phyloP scores from a whole-genome alignment of 495 filamentous ascomycete genomes.

The Tuber aestivum region DNA sequence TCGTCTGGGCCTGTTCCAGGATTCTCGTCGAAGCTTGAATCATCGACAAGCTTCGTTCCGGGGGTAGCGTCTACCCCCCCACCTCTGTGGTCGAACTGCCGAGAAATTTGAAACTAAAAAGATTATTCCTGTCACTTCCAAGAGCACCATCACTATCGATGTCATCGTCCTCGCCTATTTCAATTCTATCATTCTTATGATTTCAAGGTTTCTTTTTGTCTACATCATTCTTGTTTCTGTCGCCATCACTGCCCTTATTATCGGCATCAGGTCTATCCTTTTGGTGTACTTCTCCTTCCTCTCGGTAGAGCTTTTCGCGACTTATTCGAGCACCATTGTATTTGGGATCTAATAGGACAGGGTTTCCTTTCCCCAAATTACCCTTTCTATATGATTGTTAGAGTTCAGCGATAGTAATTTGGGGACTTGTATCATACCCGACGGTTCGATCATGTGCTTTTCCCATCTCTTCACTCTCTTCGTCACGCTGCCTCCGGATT shows the following conservation, averaged over 20 bases:
- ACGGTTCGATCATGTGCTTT: slow-evolving; percentile 83
- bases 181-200: slow-evolving; percentile 43
- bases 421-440: slow-evolving; percentile 51
- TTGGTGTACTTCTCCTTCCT: slow-evolving; percentile 44
- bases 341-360: slow-evolving; percentile 62
- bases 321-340: slow-evolving; percentile 78
- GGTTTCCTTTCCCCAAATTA: slow-evolving; percentile 70
- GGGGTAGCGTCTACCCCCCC: slow-evolving; percentile 45
- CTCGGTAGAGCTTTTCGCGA: slow-evolving; percentile 56
- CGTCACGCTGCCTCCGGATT: slow-evolving; percentile 46
- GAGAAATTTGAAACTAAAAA: slow-evolving; percentile 51
- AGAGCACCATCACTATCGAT: slow-evolving; percentile 61
- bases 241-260: slow-evolving; percentile 43
- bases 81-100: slow-evolving; percentile 49
- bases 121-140: slow-evolving; percentile 56
- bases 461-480: slow-evolving; percentile 45
- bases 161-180: slow-evolving; percentile 51
- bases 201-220: slow-evolving; percentile 16
- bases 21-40: slow-evolving; percentile 15
- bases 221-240: slow-evolving; percentile 23
- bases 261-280: slow-evolving; percentile 46
- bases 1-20: slow-evolving; percentile 30
- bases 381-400: slow-evolving; percentile 57
- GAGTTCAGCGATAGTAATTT: slow-evolving; percentile 16
- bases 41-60: slow-evolving; percentile 39